Evolutionary conservation across 2,329 filamentous ascomycete genomes (phyloP).

Genomic region (Alternaria tenuissima): DNA sequence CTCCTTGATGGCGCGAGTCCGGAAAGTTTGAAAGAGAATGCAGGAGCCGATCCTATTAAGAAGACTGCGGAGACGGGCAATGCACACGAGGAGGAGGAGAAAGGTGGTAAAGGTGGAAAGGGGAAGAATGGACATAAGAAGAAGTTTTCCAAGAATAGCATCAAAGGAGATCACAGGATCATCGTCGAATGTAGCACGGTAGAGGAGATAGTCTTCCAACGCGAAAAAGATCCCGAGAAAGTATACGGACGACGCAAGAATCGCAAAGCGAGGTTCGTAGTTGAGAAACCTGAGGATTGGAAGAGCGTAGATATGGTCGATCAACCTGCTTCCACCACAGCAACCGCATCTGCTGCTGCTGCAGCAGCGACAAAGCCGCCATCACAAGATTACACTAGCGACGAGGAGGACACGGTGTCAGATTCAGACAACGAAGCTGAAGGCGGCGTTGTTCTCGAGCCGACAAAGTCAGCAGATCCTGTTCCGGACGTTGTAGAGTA

Average conservation of each 20-base stretch:
- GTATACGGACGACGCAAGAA: constrained; percentile 58
- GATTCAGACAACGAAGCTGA: constrained; percentile 29
- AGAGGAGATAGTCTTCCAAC: constrained; percentile 61
- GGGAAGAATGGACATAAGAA: constrained; percentile 36
- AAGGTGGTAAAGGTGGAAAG: neutral
- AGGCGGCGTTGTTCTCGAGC: constrained; percentile 25
- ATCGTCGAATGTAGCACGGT: constrained; percentile 61
- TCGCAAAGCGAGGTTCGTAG: constrained; percentile 51
- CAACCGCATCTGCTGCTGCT: neutral
- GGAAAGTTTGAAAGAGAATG: constrained; percentile 37
- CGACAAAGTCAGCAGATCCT: neutral
- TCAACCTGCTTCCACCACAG: constrained; percentile 18
- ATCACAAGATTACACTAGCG: constrained; percentile 10
- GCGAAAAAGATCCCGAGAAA: constrained; percentile 56
- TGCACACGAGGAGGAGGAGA: neutral
- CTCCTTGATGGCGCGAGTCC: constrained; percentile 48
- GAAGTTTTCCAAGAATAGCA: constrained; percentile 29
- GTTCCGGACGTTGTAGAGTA: constrained; percentile 29
- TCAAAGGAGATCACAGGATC: constrained; percentile 62
- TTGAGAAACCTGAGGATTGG: constrained; percentile 52
- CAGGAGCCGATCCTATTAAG: constrained; percentile 7
- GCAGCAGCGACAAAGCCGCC: neutral
- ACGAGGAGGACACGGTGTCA: constrained; percentile 23
- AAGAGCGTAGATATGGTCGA: constrained; percentile 57
- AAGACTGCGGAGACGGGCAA: neutral